Conservation (phyloP, 2,329 filamentous ascomycete genomes). For the Nemania abortiva region DNA sequence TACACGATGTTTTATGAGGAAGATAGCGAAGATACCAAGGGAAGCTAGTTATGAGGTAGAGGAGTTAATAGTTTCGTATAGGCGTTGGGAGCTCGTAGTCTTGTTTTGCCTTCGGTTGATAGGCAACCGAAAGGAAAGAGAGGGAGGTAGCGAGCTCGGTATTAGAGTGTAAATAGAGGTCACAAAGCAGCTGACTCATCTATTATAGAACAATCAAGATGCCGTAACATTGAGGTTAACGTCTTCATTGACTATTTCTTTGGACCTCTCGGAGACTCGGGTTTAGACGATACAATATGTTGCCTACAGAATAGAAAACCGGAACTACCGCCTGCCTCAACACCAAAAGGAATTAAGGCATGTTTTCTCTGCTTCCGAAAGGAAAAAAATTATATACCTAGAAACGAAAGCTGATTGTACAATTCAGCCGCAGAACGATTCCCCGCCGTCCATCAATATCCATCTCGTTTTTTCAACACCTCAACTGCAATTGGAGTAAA, state of each 20-base stretch:
- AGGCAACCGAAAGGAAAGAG: not conserved
- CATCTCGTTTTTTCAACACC: conserved; percentile 24
- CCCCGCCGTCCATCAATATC: conserved; percentile 14
- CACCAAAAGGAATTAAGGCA: conserved; percentile 1
- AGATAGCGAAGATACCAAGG: conserved; percentile 32
- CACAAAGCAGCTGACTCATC: not conserved
- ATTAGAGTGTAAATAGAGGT: conserved; percentile 8
- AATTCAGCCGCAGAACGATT: conserved; percentile 16
- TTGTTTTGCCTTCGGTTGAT: conserved; percentile 13
- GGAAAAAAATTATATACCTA: conserved; percentile 23
- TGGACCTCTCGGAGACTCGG: not conserved
- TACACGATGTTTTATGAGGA: conserved; percentile 22
- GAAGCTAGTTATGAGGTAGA: conserved; percentile 4
- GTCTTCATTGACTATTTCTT: not conserved
- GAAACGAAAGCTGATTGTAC: conserved; percentile 31
- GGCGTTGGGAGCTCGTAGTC: conserved; percentile 22
- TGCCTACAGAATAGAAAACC: conserved; percentile 4
- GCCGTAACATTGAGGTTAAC: not conserved
- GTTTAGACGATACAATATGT: conserved; percentile 14
- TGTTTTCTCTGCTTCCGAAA: not conserved
- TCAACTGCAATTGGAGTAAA: conserved; percentile 8
- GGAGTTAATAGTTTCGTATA: conserved; percentile 10
- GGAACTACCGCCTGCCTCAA: conserved; percentile 1
- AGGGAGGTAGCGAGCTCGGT: not conserved
- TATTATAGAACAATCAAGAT: not conserved